Base-by-base conservation (phyloP, 2,329 filamentous ascomycete species). In the Aureobasidium sp. region DNA sequence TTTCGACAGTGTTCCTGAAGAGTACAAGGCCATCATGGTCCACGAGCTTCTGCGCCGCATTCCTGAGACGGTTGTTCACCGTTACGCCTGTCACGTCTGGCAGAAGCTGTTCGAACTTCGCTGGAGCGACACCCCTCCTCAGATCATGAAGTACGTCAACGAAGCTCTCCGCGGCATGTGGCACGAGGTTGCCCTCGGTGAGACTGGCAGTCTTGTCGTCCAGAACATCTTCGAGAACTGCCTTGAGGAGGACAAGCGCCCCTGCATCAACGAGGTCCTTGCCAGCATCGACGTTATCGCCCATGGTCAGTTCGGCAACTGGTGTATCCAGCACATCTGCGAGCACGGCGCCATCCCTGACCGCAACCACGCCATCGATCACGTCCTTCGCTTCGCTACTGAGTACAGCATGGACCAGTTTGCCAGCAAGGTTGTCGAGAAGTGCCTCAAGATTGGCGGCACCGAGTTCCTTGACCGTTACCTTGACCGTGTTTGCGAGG, bases 171-270 rank as follows among this genome's bases (percentile, higher is more conserved):
- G 85, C 63, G 93, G 93, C 63, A 97, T 97, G 91, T 99, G 94
- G 94, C 92, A 97, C 71, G 93, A 99, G 71, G 94, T 99, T 65
- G 95, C 95, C 27, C 80, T 97, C 58, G 94, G 94, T 39, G 94
- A 99, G 79, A 99, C 95, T 11, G 94, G 94, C 64, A 99, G 94
- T 74, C 81, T 99, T 68, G 94, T 99, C 49, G 95, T 99, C 53
- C 94, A 99, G 76, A 99, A 99, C 74, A 99, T 99, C 71, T 99
- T 99, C 74, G 94, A 99, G 78, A 99, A 99, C 71, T 99, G 94
- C 70, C 83, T 97, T 34, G 95, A 99, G 71, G 93, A 97, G 70
- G 94, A 99, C 78, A 99, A 99, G 92, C 91, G 95, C 63, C 92
- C 92, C 49, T 97, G 94, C 71, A 96, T 99, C 71, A 92, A 96